Base-by-base conservation (phyloP, 495 filamentous ascomycete genomes). In the Daldinia concentrica region DNA sequence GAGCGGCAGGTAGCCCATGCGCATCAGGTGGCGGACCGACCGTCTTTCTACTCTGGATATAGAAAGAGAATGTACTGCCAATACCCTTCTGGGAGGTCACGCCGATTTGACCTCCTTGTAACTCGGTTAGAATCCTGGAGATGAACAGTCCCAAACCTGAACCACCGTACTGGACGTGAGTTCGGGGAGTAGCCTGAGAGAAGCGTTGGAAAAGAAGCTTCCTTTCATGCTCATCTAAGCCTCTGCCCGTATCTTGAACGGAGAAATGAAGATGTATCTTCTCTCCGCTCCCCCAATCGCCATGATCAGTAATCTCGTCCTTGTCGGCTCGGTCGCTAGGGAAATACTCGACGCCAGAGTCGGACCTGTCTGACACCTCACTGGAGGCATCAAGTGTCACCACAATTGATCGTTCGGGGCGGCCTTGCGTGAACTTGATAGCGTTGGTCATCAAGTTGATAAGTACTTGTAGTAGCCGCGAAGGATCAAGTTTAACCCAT, bases 41-140 rank as follows among this genome's bases (percentile, higher is more conserved):
- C 4, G 66, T 61, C 56, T 72, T 82, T 29, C 85, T 78, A 37
- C 82, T 82, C 61, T 83, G 82, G 66, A 87, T 77, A 76, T 93
- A 95, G 77, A 97, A 97, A 14, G 90, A 91, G 79, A 97, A 97
- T 0, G 91, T 94, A 75, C 90, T 93, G 17, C 93, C 93, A 43
- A 88, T 78, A 7, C 90, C 91, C 58, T 89, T 82, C 70, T 88
- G 84, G 3, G 91, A 92, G 17, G 87, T 84, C 1, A 95, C 92
- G 1, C 92, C 92, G 62, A 96, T 94, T 65, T 93, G 91, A 6
- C 93, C 93, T 22, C 92, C 92, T 80, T 94, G 92, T 12, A 95
- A 76, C 71, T 95, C 92, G 19, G 90, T 92, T 7, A 97, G 81
- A 60, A 90, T 88, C 39, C 91, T 83, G 30, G 89, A 92, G 61